Evolutionary conservation across 2,329 filamentous ascomycete genomes (phyloP), one percentile per base, ranked within the genome.

Genomic region (Trichoderma asperellum): DNA sequence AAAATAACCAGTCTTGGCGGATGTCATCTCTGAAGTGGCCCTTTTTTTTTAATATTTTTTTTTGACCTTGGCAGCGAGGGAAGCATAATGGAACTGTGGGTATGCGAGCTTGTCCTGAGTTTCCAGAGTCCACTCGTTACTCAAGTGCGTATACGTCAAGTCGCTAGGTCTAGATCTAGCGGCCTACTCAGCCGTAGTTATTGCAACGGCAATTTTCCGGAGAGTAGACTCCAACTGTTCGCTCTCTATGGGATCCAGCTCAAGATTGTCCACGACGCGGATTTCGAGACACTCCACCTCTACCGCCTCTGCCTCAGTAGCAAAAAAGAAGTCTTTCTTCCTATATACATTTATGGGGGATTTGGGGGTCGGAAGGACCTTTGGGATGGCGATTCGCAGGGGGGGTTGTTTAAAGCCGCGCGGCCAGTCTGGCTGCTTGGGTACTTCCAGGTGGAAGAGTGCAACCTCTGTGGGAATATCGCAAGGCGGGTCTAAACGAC

Each of bases 341-440:
- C 18, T 21, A 18, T 43, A 43, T 4, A 34, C 53, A 16, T 29
- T 57, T 0, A n/a, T 32, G 5, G 56, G 37, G 5, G 56, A 27
- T 2, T 2, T 57, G 37, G 27, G 21, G 27, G 12, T 43, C 29
- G 47, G 18, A 27, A n/a, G n/a, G 29, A 24, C 21, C 4, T 66
- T 34, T 18, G 63, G 35, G 18, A 35, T 57, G 8, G 40, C 55
- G 32, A 66, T 29, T 2, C 7, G n/a, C 35, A 66, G 43, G 4
- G 63, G 63, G 7, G 63, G 63, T 2, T 35, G 27, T 37, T 49
- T 43, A 16, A 66, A 49, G 4, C 27, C 24, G n/a, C 24, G 40
- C 5, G 63, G 53, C 63, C 63, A 66, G 18, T 66, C 35, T 18
- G 24, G 35, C 55, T 66, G 63, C 24, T n/a, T 49, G 4, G 63